Base-by-base conservation (phyloP, 1,284 basidiomycete genomes). In the Cutaneotrichosporon sp. region DNA sequence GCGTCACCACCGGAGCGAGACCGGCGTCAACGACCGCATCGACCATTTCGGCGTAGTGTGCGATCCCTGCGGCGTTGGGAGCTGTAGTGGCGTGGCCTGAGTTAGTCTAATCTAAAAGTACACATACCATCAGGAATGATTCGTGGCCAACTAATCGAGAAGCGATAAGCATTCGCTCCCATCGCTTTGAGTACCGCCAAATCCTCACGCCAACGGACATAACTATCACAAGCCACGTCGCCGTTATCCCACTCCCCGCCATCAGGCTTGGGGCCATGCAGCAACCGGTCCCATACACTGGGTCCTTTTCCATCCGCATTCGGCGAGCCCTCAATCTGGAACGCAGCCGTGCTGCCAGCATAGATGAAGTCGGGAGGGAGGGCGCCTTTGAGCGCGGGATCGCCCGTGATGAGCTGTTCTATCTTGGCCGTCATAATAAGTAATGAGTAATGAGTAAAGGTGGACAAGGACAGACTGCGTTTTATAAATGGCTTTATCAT, bases 131-230 rank as follows among this genome's bases (percentile, higher is more conserved):
- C 80, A 9, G 87, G 87, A 60, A 89, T 87, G 68, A 90, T 84
- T 30, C 89, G 83, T 10, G 86, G 84, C 89, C 89, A 90, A 4
- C 34, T 34, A 10, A 90, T 79, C 11, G 86, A 88, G 77, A 90
- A 89, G 10, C 86, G 81, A 69, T 81, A 81, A 0, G 85, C 79
- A 58, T 85, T 86, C 55, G 83, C 84, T 30, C 85, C 85, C 58
- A 86, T 86, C 30, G 77, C 67, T 65, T 83, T 84, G 52, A 90
- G 79, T 5, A 90, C 82, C 51, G 83, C 84, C 21, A 90, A 79
- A 70, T 90, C 89, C 69, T 89, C 86, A 62, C 84, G 83, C 85
- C 86, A 90, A 56, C 84, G 56, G 83, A 80, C 18, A 49, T 73
- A 75, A 31, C 67, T 67, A 56, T 71, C 68, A 60, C 64, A 66